Evolutionary conservation across 495 filamentous ascomycete species (phyloP), one percentile per base, ranked within the genome.

Genomic region (Neurospora cerealis): DNA sequence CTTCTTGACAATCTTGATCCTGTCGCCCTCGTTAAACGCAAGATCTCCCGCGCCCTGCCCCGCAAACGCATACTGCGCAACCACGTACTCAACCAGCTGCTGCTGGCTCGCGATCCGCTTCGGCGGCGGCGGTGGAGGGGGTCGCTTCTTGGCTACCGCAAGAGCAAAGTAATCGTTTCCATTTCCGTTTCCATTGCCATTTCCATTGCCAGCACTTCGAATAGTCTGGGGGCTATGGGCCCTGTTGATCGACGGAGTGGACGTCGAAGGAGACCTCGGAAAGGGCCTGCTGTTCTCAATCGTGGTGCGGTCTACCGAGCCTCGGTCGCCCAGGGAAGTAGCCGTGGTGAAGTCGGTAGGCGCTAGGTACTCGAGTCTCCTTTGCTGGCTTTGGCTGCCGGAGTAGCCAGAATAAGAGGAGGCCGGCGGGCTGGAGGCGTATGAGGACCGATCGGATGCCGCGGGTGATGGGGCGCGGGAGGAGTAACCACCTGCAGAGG

Each of bases 1-100:
- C 85, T 91, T 93, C 84, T 92, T 92, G 24, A 96, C 79, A 3
- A 98, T 90, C 71, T 87, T 89, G 76, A 98, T 98, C 75, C 88
- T 87, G 75, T 97, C 95, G 0, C 95, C 95, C 81, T 96, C 92
- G 11, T 83, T 85, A 81, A 98, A 98, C 13, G 86, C 87, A 69
- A 98, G 80, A 82, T 98, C 95, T 0, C 92, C 94, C 1, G 80
- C 79, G 19, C 86, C 87, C 77, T 94, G 88, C 0, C 92, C 93
- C 0, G 86, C 84, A 81, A 96, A 98, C 70, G 91, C 86, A 81
- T 93, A 98, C 76, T 94, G 81, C 4, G 95, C 95, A 1, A 91
- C 90, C 11, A 97, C 94, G 76, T 86, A 97, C 34, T 88, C 80
- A 3, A 84, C 88, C 5, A 73, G 77, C 13, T 32, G 74, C n/a